Percentiles rank a stretch among this genome's conserved stretches.
phyloP scores from a whole-genome alignment of 768 basidiomycete genomes.

The Grammothele lineata region DNA sequence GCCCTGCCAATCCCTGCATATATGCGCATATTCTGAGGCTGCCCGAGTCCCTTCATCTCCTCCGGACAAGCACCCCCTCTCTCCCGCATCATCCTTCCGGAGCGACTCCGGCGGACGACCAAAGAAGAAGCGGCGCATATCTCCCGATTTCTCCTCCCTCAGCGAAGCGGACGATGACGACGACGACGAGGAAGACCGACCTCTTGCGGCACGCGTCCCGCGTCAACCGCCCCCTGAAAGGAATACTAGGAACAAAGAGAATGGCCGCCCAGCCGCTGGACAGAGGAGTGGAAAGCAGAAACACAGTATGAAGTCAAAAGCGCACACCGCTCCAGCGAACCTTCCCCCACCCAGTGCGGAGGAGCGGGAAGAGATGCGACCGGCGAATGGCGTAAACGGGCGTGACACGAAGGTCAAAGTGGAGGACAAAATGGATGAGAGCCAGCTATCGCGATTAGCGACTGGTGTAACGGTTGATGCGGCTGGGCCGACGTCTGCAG shows the following conservation, averaged over 20 bases:
- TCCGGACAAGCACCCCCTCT: conserved; percentile 25
- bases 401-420: conserved; percentile 56
- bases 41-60: conserved; percentile 23
- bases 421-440: conserved; percentile 78
- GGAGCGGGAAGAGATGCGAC: conserved; percentile 34
- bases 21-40: background rate
- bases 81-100: conserved; percentile 29
- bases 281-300: conserved; percentile 49
- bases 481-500: conserved; percentile 39
- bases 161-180: conserved; percentile 20
- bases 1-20: too few relatives aligned
- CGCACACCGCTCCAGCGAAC: conserved; percentile 49
- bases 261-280: background rate
- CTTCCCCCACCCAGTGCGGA: conserved; percentile 37
- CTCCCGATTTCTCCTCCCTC: conserved; percentile 24
- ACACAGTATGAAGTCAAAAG: conserved; percentile 56
- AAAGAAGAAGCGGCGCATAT: conserved; percentile 24
- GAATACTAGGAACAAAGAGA: conserved; percentile 8
- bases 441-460: conserved; percentile 69
- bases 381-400: conserved; percentile 41
- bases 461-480: conserved; percentile 80
- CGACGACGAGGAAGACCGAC: conserved; percentile 20
- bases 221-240: background rate
- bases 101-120: conserved; percentile 25
- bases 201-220: conserved; percentile 17